phyloP scores from a whole-genome alignment of 371 early-diverging fungal species.

The Smittium culicis region DNA sequence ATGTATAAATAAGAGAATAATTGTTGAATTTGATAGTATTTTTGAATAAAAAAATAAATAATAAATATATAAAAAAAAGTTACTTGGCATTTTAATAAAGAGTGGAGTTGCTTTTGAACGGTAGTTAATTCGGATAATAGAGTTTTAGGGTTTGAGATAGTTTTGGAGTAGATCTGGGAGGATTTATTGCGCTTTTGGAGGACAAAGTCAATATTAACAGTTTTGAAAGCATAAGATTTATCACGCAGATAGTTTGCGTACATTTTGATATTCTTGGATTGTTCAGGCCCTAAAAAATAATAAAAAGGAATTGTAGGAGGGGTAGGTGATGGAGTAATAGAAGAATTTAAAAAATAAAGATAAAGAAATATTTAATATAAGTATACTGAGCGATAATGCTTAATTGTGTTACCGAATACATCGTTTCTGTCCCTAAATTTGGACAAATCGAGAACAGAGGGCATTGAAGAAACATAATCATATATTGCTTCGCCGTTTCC shows the following conservation, averaged over 20 bases:
- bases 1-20: no score
- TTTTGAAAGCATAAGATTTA: conserved; percentile 58
- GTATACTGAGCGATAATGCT: no score
- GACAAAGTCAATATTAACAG: conserved; percentile 59
- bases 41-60: no score
- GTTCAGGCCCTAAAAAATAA: conserved; percentile 29
- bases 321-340: no score
- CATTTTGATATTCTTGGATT: conserved; percentile 57
- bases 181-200: conserved; percentile 33
- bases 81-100: conserved; percentile 63
- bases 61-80: no score
- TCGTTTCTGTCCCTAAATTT: conserved; percentile 46
- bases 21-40: no score
- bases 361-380: no score
- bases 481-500: conserved; percentile 57
- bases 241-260: conserved; percentile 75
- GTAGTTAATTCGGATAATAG: conserved; percentile 59
- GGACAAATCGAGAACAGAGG: conserved; percentile 41
- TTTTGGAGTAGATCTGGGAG: conserved; percentile 34
- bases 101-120: conserved; percentile 66
- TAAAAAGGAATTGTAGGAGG: not conserved
- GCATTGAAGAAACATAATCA: conserved; percentile 48
- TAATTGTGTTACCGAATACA: conserved; percentile 32
- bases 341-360: no score
- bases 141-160: conserved; percentile 46